Base-by-base conservation (phyloP, 75 land plant genomes). In the Azolla pinnata region DNA sequence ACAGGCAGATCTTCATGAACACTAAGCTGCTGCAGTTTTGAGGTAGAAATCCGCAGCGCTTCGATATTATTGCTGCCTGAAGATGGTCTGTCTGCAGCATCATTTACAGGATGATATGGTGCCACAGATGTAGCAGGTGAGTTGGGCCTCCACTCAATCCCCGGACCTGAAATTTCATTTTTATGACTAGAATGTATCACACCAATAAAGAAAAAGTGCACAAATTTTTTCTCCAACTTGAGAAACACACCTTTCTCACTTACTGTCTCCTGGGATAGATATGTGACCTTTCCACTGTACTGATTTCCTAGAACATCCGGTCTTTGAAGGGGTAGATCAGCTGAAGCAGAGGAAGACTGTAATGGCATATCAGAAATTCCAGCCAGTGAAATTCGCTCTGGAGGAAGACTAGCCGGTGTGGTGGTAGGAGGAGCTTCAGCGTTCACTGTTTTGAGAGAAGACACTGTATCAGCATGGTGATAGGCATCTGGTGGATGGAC, bases 121-220 rank as follows among this genome's bases (percentile, higher is more conserved):
- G 60, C 68, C 59, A 67, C 54, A 16, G 52, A 67, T 4, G 62
- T 56, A 71, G 72, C 1, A 33, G 68, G 16, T 20, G 77, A 67
- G 38, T 88, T 88, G 19, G 86, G 83, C 63, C 78, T 84, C 95
- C 88, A 88, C 57, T 88, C 88, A 70, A 75, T 69, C 18, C 60
- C 66, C 44, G 73, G 33, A 10, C 34, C 59, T 52, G 29, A 1
- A 25, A 52, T n/a, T n/a, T n/a, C n/a, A n/a, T n/a, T n/a, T n/a
- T 9, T 8, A 38, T 38, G 42, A 38, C 42, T 14, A 38, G 42
- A 38, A 38, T 38, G n/a, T 38, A 38, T 38, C 42, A 38, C 7
- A 7, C 21, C 9, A 48, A 20, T 12, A 20, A 48, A 17, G 4
- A 48, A 48, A 48, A 20, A 48, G 51, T 7, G 42, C 7, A 14